phyloP scores from a whole-genome alignment of 2,329 filamentous ascomycete genomes.

The Eutypa lata region DNA sequence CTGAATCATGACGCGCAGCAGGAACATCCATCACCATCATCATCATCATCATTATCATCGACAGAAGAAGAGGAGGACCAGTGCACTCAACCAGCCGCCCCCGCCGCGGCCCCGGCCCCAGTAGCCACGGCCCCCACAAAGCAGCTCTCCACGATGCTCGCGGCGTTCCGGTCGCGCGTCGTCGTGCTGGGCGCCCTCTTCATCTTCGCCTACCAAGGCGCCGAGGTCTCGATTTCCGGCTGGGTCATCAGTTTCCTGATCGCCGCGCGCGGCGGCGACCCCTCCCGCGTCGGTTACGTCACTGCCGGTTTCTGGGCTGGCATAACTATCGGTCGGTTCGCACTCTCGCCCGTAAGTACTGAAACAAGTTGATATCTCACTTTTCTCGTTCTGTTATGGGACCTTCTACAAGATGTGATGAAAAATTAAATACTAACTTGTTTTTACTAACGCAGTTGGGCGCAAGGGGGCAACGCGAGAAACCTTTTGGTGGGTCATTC shows the following conservation, averaged over 20 bases:
- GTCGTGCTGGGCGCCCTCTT: slow-evolving; percentile 76
- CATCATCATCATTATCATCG: too few species aligned
- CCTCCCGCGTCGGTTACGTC: slow-evolving; percentile 73
- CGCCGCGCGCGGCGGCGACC: slow-evolving; percentile 65
- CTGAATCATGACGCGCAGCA: too few species aligned
- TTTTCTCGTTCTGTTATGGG: too few species aligned
- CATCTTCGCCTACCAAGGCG: slow-evolving; percentile 83
- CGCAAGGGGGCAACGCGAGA: slow-evolving; percentile 57
- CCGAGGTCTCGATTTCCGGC: slow-evolving; percentile 78
- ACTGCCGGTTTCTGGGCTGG: slow-evolving; percentile 70
- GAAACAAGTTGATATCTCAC: too few species aligned
- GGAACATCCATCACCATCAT: too few species aligned
- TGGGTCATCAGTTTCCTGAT: slow-evolving; percentile 89
- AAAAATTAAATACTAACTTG: too few species aligned
- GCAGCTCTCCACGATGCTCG: slow-evolving; percentile 40
- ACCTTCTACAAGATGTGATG: too few species aligned
- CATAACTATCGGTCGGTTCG: slow-evolving; percentile 73
- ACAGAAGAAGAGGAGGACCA: not conserved
- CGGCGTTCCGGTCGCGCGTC: slow-evolving; percentile 49
- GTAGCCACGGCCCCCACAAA: slow-evolving; percentile 8
- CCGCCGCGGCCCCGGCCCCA: slow-evolving; percentile 3
- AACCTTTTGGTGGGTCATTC: too few species aligned
- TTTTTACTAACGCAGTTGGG: too few species aligned
- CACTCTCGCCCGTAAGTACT: slow-evolving; percentile 67
- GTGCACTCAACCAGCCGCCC: not conserved